phyloP scores from a whole-genome alignment of 164 flowering plant species.

The Chloranthus sessilifolius region DNA sequence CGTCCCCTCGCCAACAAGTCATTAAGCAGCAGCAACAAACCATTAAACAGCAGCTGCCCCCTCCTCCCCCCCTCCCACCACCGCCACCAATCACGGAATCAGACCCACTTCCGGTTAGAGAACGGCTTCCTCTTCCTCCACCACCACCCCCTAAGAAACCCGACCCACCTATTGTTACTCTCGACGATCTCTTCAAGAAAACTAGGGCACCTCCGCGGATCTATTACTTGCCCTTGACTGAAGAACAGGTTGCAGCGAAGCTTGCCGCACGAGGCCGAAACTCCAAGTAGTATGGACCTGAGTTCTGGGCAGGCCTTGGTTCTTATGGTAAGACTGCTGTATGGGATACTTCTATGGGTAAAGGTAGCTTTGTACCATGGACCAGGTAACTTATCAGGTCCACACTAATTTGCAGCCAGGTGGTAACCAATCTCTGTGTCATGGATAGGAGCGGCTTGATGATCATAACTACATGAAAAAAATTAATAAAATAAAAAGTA shows the following conservation, averaged over 20 bases:
- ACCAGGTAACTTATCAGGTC: too few species aligned
- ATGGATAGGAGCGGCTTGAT: too few species aligned
- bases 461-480: too few species aligned
- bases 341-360: too few species aligned
- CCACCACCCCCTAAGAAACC: conserved; percentile 52
- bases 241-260: conserved; percentile 70
- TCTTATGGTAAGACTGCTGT: too few species aligned
- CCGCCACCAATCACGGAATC: conserved; percentile 52
- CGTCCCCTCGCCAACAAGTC: conserved; percentile 40
- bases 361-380: too few species aligned
- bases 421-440: too few species aligned
- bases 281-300: conserved; percentile 30
- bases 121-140: conserved; percentile 46
- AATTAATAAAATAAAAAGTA: too few species aligned
- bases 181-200: conserved; percentile 81
- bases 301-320: too few species aligned
- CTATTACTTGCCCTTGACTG: conserved; percentile 80
- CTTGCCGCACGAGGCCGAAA: conserved; percentile 35
- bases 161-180: conserved; percentile 69
- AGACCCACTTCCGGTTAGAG: conserved; percentile 39
- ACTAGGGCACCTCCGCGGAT: conserved; percentile 76
- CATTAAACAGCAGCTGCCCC: conserved; percentile 44
- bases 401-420: too few species aligned
- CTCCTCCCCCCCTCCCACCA: conserved; percentile 51
- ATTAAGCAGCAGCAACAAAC: conserved; percentile 40